A percentile compares a stretch with the other conserved stretches of the same genome.
Evolutionary conservation across 768 basidiomycete genomes (phyloP).

Genomic region (Xerocomellus intermedius): DNA sequence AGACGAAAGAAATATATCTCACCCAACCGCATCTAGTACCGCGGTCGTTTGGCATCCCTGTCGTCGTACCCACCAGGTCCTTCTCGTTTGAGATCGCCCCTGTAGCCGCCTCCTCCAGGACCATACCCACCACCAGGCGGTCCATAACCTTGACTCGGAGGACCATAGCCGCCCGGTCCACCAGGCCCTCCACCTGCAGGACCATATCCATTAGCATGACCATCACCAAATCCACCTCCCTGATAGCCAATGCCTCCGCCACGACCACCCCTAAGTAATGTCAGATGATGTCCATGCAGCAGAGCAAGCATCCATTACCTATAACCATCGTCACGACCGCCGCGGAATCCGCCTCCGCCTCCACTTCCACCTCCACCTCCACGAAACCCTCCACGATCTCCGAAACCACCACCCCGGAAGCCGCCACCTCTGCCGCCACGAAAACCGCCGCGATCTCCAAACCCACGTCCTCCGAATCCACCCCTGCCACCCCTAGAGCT

Average conservation of each 20-base stretch:
- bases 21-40: conserved; percentile 58
- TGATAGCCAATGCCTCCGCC: conserved; percentile 74
- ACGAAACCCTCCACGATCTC: conserved; percentile 43
- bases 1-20: conserved; percentile 30
- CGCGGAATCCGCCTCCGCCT: conserved; percentile 37
- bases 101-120: conserved; percentile 54
- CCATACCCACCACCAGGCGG: conserved; percentile 47
- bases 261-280: conserved; percentile 51
- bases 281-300: conserved; percentile 13
- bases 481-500: conserved; percentile 34
- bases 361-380: conserved; percentile 37
- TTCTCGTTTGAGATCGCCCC: conserved; percentile 74
- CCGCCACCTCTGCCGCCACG: conserved; percentile 45
- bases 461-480: conserved; percentile 44
- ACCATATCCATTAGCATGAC: conserved; percentile 53
- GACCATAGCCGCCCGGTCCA: conserved; percentile 46
- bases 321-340: conserved; percentile 45
- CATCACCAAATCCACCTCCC: conserved; percentile 56
- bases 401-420: conserved; percentile 44
- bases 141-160: conserved; percentile 39
- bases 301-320: conserved; percentile 37
- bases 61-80: conserved; percentile 79
- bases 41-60: conserved; percentile 76
- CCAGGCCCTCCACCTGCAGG: conserved; percentile 43
- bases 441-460: conserved; percentile 36